Evolutionary conservation across 2,329 filamentous ascomycete species (phyloP).

Genomic region (Blumeria hordei): DNA sequence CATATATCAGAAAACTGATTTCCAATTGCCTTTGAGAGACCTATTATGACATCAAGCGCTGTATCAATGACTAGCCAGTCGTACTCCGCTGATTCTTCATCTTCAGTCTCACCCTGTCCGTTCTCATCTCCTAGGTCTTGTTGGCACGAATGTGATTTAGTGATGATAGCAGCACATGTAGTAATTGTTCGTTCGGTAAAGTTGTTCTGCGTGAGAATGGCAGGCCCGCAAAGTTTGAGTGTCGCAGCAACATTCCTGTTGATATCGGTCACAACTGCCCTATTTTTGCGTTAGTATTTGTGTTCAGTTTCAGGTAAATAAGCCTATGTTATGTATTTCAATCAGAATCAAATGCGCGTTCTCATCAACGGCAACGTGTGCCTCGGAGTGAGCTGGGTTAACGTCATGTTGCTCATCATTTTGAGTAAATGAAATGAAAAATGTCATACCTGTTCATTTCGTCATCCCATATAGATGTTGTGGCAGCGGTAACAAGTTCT

Average conservation of each 20-base stretch:
- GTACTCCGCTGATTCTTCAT: constrained; percentile 63
- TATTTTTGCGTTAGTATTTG: constrained; percentile 17
- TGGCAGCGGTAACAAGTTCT: constrained; percentile 63
- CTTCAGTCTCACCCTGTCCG: constrained; percentile 45
- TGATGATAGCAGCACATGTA: constrained; percentile 55
- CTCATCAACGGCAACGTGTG: constrained; percentile 67
- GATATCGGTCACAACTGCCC: constrained; percentile 76
- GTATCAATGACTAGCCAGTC: constrained; percentile 96
- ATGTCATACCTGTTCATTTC: constrained; percentile 75
- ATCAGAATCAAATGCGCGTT: constrained; percentile 42
- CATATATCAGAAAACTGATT: constrained; percentile 63
- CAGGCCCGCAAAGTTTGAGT: constrained; percentile 73
- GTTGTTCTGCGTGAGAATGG: constrained; percentile 50
- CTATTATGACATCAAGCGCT: constrained; percentile 71
- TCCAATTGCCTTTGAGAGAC: constrained; percentile 62
- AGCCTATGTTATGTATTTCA: constrained; percentile 5
- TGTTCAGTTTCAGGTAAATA: background rate
- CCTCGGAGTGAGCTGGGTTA: constrained; percentile 99
- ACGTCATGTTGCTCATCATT: constrained; percentile 74
- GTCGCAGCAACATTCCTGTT: constrained; percentile 82
- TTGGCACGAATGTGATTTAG: constrained; percentile 79
- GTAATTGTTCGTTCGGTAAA: constrained; percentile 55
- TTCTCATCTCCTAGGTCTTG: constrained; percentile 66
- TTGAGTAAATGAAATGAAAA: constrained; percentile 13
- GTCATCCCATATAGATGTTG: constrained; percentile 64